These are phyloP conservation scores for Toxoplasma gondii DNA, from an alignment of 169 alveolate genomes.

Conservation along the genomic window DNA sequence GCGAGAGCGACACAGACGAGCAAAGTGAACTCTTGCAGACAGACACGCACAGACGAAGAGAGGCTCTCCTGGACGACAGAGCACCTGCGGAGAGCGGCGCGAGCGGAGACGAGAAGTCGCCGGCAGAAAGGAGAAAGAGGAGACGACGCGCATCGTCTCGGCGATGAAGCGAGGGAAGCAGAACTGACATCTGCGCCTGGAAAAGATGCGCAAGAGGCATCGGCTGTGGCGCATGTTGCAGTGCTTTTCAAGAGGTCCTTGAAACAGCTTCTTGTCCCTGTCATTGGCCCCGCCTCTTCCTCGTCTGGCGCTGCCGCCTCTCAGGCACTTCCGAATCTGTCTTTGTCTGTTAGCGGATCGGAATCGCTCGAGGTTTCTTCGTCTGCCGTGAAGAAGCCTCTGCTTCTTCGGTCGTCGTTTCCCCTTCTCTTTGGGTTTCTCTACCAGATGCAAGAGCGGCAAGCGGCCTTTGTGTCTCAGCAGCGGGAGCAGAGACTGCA, in stretches of 20 bases:
- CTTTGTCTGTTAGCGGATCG: neutral
- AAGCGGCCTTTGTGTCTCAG: neutral
- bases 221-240: neutral
- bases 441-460: neutral
- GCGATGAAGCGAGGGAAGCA: too few relatives aligned
- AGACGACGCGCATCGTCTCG: too few relatives aligned
- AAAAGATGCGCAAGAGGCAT: neutral
- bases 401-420: neutral
- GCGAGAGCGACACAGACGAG: too few relatives aligned
- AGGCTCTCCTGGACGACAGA: too few relatives aligned
- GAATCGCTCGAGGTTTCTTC: neutral
- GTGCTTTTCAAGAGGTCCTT: neutral
- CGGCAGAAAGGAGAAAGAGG: too few relatives aligned
- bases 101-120: too few relatives aligned
- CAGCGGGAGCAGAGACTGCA: neutral
- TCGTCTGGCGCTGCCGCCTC: neutral
- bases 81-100: too few relatives aligned
- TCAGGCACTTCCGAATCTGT: neutral
- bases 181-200: neutral
- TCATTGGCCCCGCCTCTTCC: neutral
- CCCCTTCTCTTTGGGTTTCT: constrained; percentile 24
- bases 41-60: too few relatives aligned
- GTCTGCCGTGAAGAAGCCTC: neutral
- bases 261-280: neutral
- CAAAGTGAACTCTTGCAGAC: too few relatives aligned